A percentile compares a stretch with the other conserved stretches of the same genome.
phyloP scores from a whole-genome alignment of 192 early-diverging fungal genomes.

The Coemansia sp. region DNA sequence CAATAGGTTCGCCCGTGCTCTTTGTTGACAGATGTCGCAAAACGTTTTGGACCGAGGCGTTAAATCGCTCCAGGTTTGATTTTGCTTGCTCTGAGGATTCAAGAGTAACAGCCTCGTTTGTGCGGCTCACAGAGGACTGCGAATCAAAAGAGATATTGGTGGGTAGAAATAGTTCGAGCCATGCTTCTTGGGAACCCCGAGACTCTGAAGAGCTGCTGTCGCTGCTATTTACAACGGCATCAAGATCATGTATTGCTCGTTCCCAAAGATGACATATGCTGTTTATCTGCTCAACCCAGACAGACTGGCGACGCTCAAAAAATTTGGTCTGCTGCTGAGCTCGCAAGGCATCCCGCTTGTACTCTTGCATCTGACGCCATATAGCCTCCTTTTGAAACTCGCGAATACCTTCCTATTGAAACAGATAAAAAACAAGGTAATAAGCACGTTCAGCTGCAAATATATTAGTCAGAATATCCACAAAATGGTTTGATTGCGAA shows the following conservation, averaged over 20 bases:
- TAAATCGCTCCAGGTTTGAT: constrained; percentile 35
- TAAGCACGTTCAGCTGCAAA: no score
- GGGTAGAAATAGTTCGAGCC: constrained; percentile 36
- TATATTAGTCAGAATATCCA: no score
- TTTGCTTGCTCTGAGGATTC: neutral
- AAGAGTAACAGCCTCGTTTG: neutral
- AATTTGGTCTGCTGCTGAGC: constrained; percentile 47
- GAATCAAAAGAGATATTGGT: neutral
- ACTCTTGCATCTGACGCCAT: constrained; percentile 67
- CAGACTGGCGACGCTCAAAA: constrained; percentile 52
- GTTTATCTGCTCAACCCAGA: constrained; percentile 48
- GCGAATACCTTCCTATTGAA: constrained; percentile 45
- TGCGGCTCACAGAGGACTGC: neutral
- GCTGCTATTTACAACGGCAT: constrained; percentile 26
- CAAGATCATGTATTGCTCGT: constrained; percentile 43
- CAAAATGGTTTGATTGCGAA: no score
- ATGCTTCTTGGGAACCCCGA: constrained; percentile 11
- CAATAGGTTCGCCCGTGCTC: constrained; percentile 17
- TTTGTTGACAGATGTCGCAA: constrained; percentile 32
- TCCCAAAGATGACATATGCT: constrained; percentile 55
- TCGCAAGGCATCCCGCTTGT: constrained; percentile 58
- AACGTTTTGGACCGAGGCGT: constrained; percentile 33
- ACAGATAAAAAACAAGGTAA: neutral
- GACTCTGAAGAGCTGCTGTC: neutral
- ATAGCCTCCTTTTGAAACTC: constrained; percentile 69